Percentiles rank a stretch among this genome's conserved stretches.
These are phyloP conservation scores for Isabelozyma rhagii DNA, from an alignment of 805 yeast species.

Conservation along the genomic window DNA sequence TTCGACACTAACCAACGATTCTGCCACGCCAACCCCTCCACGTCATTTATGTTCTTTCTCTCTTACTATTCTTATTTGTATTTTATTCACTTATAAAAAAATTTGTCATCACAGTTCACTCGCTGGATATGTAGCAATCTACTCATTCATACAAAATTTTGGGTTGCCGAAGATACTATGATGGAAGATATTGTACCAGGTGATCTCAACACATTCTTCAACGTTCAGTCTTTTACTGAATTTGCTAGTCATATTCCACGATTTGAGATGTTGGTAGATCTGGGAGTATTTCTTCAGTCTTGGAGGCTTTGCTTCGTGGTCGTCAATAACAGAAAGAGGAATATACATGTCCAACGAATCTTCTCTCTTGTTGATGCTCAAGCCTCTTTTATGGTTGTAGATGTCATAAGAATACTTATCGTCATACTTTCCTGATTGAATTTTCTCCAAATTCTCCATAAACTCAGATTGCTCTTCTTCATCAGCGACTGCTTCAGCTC, in stretches of 20 bases:
- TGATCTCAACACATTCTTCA: slow-evolving; percentile 43
- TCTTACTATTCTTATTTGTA: neutral
- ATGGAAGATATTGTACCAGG: slow-evolving; percentile 52
- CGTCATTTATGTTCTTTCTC: slow-evolving; percentile 1
- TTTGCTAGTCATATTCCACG: neutral
- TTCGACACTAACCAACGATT: too few species aligned
- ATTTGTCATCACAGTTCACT: slow-evolving; percentile 3
- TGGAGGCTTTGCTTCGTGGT: neutral
- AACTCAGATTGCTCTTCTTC: neutral
- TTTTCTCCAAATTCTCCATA: neutral
- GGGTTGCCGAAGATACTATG: slow-evolving; percentile 50
- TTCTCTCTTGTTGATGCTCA: neutral
- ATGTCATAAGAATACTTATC: neutral
- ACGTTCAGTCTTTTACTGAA: slow-evolving; percentile 1
- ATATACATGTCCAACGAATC: neutral
- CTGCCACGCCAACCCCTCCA: neutral
- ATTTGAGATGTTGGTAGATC: neutral
- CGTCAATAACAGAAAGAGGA: neutral
- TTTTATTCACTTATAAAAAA: neutral
- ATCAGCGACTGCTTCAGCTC: neutral
- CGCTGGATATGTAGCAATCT: neutral
- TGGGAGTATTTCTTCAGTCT: neutral
- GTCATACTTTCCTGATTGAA: neutral
- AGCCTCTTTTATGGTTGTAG: too few species aligned
- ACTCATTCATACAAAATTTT: slow-evolving; percentile 23